Evolutionary conservation across 805 yeast genomes (phyloP).

Genomic region (Wickerhamiella qilinensis): DNA sequence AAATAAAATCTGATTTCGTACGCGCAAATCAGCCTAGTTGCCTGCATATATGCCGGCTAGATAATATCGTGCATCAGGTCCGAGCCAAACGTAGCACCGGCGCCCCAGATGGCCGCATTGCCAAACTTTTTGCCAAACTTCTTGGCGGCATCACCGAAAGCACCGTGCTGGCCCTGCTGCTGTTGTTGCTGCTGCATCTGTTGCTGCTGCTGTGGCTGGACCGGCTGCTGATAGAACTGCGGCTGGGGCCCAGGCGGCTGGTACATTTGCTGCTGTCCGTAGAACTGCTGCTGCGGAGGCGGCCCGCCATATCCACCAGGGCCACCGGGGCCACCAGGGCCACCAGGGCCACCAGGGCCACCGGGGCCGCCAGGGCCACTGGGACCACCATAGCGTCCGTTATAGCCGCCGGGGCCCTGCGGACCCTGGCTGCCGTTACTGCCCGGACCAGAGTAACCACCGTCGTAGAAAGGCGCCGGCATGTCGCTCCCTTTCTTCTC

Average conservation of each 20-base stretch:
- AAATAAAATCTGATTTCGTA: too few species aligned
- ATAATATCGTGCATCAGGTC: constrained; percentile 42
- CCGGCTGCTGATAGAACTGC: constrained; percentile 24
- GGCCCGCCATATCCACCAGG: too few species aligned
- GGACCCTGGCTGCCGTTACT: too few species aligned
- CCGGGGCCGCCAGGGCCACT: too few species aligned
- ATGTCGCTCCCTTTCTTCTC: too few species aligned
- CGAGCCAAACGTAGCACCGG: constrained; percentile 87
- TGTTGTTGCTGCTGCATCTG: constrained; percentile 14
- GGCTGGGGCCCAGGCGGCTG: constrained; percentile 14
- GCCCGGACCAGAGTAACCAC: too few species aligned
- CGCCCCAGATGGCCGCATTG: constrained; percentile 89
- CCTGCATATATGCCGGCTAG: constrained; percentile 3
- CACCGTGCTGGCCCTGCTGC: constrained; percentile 11
- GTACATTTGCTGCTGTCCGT: constrained; percentile 12
- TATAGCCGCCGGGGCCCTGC: too few species aligned
- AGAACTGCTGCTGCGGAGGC: constrained; percentile 10
- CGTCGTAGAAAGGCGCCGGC: too few species aligned
- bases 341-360: too few species aligned
- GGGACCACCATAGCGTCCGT: too few species aligned
- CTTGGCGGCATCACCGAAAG: constrained; percentile 26
- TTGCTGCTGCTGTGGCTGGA: constrained; percentile 15
- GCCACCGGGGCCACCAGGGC: too few species aligned
- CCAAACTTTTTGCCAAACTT: constrained; percentile 71
- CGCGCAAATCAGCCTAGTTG: too few species aligned